phyloP scores from a whole-genome alignment of 2,329 filamentous ascomycete species.

The Plenodomus biglobosus region DNA sequence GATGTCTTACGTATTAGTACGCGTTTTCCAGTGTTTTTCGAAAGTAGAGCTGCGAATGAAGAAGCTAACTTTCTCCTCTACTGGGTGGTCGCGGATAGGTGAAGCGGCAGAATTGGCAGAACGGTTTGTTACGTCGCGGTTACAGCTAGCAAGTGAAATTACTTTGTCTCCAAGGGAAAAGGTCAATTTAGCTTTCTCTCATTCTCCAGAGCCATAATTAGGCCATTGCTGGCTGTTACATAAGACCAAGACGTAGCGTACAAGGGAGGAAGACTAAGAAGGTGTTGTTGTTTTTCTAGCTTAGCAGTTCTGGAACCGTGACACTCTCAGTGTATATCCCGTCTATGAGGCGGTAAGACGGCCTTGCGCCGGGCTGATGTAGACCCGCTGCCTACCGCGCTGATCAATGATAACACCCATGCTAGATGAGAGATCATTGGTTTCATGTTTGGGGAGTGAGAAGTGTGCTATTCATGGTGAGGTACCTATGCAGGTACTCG shows the following conservation, averaged over 20 bases:
- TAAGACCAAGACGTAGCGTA: not conserved
- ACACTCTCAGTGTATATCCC: too few relatives aligned
- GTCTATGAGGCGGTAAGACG: too few relatives aligned
- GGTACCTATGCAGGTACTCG: too few relatives aligned
- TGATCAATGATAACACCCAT: too few relatives aligned
- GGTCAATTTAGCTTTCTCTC: not conserved
- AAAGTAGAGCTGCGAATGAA: not conserved
- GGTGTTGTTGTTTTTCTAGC: too few relatives aligned
- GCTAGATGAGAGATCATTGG: too few relatives aligned
- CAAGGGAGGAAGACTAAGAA: not conserved
- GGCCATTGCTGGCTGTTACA: not conserved
- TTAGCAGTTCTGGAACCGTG: too few relatives aligned
- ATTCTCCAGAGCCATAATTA: not conserved
- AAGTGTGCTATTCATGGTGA: too few relatives aligned
- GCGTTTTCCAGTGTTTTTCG: not conserved
- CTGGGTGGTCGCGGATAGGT: not conserved
- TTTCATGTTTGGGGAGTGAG: too few relatives aligned
- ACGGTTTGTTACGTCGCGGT: not conserved
- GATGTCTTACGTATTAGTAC: not conserved
- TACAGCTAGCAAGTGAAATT: conserved; percentile 1
- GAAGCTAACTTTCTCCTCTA: not conserved
- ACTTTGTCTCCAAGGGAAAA: not conserved
- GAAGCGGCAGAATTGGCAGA: not conserved
- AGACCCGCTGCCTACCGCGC: too few relatives aligned
- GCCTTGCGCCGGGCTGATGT: too few relatives aligned